Evolutionary conservation across 331 rosid species (phyloP).

Genomic region (Malus hybrid): DNA sequence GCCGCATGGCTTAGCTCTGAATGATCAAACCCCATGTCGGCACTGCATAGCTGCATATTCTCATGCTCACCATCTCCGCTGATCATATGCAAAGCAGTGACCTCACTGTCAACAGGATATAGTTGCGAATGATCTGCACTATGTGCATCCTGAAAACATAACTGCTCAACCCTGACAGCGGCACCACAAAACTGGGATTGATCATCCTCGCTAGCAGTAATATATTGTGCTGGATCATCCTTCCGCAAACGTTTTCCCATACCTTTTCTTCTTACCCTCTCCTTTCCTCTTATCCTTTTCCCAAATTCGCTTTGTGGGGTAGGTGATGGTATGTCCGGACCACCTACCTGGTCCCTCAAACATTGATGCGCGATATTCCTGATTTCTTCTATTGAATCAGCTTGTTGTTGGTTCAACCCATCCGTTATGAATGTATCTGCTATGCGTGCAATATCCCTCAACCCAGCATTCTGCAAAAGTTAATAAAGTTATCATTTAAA

Average conservation of each 20-base stretch:
- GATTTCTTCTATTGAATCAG: conserved; percentile 69
- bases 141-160: conserved; percentile 39
- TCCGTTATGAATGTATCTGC: conserved; percentile 84
- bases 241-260: conserved; percentile 70
- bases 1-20: conserved; percentile 34
- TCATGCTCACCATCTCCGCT: conserved; percentile 40
- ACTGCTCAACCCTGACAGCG: conserved; percentile 47
- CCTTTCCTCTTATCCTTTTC: conserved; percentile 82
- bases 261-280: conserved; percentile 88
- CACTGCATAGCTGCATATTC: conserved; percentile 48
- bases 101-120: conserved; percentile 41
- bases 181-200: conserved; percentile 67
- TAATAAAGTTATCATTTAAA: background rate
- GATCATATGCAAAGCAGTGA: conserved; percentile 41
- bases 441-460: conserved; percentile 87
- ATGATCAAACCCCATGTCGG: conserved; percentile 51
- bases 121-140: conserved; percentile 50
- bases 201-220: conserved; percentile 61
- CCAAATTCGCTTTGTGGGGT: conserved; percentile 58
- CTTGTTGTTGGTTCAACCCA: conserved; percentile 80
- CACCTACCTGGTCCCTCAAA: conserved; percentile 90
- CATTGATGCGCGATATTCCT: conserved; percentile 84
- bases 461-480: conserved; percentile 81
- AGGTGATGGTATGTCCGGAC: conserved; percentile 49
- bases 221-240: conserved; percentile 55